Conservation (phyloP, 2,329 filamentous ascomycete genomes). For the Arthroderma sp. region DNA sequence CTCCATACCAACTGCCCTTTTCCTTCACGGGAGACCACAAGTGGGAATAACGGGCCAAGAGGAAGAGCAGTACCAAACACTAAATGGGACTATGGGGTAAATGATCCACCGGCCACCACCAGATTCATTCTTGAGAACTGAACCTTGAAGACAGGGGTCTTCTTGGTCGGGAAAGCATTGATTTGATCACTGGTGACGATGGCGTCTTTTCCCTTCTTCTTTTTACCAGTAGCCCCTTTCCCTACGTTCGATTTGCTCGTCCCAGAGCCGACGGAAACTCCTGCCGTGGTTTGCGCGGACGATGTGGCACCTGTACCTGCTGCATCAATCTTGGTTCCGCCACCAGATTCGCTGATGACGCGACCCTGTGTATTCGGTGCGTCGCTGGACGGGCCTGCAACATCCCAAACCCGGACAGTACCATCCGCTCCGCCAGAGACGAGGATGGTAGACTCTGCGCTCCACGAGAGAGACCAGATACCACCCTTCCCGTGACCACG, state of each 20-base stretch:
- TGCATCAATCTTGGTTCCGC: conserved; percentile 39
- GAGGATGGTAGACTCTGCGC: conserved; percentile 78
- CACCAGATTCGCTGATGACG: conserved; percentile 36
- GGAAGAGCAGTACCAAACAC: not conserved
- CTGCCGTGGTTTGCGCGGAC: conserved; percentile 29
- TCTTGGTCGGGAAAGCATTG: conserved; percentile 89
- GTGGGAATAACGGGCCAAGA: too few species aligned
- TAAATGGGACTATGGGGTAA: conserved; percentile 35
- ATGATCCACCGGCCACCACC: conserved; percentile 68
- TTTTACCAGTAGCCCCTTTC: conserved; percentile 14
- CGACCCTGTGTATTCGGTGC: conserved; percentile 45
- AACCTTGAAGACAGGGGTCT: conserved; percentile 85
- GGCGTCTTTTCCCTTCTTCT: conserved; percentile 79
- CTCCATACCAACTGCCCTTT: too few species aligned
- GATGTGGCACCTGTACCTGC: conserved; percentile 34
- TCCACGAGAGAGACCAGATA: conserved; percentile 87
- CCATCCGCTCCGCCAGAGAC: conserved; percentile 84
- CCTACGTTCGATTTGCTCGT: not conserved
- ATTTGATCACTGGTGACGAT: conserved; percentile 89
- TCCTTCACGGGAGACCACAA: too few species aligned
- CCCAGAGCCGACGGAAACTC: conserved; percentile 16
- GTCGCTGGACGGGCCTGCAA: conserved; percentile 55
- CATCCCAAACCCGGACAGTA: conserved; percentile 89
- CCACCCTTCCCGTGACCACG: conserved; percentile 87
- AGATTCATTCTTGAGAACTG: conserved; percentile 92